Conservation (phyloP, 225 moss, liverwort and hornwort genomes). For the Lunularia cruciata region DNA sequence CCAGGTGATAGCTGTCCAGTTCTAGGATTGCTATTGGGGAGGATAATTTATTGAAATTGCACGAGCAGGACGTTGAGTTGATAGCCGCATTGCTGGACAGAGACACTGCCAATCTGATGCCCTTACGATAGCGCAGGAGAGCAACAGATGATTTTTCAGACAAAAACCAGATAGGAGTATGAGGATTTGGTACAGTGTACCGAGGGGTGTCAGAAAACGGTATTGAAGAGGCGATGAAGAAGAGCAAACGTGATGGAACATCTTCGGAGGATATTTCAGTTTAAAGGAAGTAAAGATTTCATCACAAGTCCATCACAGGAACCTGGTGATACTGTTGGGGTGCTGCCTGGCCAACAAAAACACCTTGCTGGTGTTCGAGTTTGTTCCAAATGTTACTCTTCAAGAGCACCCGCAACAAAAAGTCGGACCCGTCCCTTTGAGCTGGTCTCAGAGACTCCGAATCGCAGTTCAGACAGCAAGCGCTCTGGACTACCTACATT, state of each 20-base stretch:
- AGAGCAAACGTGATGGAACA: too few relatives aligned
- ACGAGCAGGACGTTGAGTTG: slow-evolving; percentile 4
- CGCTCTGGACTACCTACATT: slow-evolving; percentile 44
- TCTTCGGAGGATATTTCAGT: background rate
- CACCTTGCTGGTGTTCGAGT: slow-evolving; percentile 23
- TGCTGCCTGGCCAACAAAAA: slow-evolving; percentile 22
- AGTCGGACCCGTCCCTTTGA: background rate
- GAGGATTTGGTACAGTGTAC: too few relatives aligned
- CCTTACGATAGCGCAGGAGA: slow-evolving; percentile 27
- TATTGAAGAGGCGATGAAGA: too few relatives aligned
- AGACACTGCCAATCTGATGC: background rate
- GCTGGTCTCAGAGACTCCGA: slow-evolving; percentile 26
- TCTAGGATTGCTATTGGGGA: background rate
- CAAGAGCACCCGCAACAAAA: slow-evolving; percentile 5
- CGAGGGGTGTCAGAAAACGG: background rate
- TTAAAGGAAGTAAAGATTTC: slow-evolving; percentile 26
- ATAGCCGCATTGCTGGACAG: background rate
- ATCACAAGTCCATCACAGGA: slow-evolving; percentile 24
- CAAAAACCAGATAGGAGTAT: background rate
- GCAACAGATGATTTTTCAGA: slow-evolving; percentile 43
- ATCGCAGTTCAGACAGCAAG: slow-evolving; percentile 41
- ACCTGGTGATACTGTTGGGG: slow-evolving; percentile 24
- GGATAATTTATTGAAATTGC: background rate
- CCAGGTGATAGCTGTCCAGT: background rate
- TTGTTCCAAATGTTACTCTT: slow-evolving; percentile 18